Evolutionary conservation across 768 basidiomycete genomes (phyloP).

Genomic region (Tubosaeta brunneosetosa): DNA sequence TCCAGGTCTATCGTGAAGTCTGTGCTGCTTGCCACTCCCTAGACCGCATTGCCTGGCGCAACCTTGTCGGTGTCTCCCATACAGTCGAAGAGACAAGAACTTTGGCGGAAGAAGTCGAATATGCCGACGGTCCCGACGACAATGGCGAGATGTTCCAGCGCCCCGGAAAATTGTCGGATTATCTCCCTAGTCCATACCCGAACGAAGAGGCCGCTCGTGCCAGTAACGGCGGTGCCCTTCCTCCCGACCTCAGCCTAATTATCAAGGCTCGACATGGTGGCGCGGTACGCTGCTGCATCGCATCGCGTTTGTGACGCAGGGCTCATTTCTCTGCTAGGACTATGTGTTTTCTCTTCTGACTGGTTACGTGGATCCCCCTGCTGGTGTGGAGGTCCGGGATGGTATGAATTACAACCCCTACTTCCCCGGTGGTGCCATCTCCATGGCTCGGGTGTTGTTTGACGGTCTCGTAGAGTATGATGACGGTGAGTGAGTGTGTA

Average conservation of each 20-base stretch:
- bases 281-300: constrained; percentile 55
- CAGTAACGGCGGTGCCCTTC: constrained; percentile 89
- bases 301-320: not conserved
- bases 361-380: constrained; percentile 94
- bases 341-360: constrained; percentile 97
- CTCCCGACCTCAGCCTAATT: constrained; percentile 96
- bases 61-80: constrained; percentile 97
- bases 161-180: constrained; percentile 97
- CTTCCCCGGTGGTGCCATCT: constrained; percentile 98
- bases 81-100: constrained; percentile 83
- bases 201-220: constrained; percentile 98
- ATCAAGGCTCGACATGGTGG: constrained; percentile 97
- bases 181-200: constrained; percentile 91
- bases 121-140: constrained; percentile 91
- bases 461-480: constrained; percentile 96
- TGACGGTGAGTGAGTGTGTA: constrained; percentile 56
- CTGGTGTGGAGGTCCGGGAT: constrained; percentile 90
- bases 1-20: constrained; percentile 97
- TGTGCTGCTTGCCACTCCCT: constrained; percentile 99
- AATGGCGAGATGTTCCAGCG: constrained; percentile 98
- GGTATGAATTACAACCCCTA: constrained; percentile 99
- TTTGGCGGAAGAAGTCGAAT: constrained; percentile 97
- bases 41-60: constrained; percentile 99
- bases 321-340: constrained; percentile 50
- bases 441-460: constrained; percentile 95